Conservation (phyloP, 345 rosid genomes). For the Melastoma malabathricum region DNA sequence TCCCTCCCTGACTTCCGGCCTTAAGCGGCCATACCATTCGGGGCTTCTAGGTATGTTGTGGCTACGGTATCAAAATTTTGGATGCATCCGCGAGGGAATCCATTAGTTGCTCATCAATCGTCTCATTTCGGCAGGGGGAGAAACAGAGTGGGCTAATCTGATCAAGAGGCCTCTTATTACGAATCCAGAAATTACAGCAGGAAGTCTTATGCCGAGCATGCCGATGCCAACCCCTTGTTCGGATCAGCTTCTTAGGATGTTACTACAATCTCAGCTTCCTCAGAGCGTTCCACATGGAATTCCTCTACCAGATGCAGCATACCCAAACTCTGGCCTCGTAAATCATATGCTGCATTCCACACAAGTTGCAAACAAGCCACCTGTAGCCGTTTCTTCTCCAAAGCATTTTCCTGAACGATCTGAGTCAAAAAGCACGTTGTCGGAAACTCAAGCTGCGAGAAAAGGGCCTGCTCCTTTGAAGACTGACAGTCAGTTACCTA, state of each 20-base stretch:
- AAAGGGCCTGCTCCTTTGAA: constrained; percentile 17
- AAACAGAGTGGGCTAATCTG: constrained; percentile 75
- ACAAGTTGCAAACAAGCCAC: constrained; percentile 3
- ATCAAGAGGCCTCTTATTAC: constrained; percentile 62
- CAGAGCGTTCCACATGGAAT: constrained; percentile 14
- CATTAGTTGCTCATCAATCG: neutral
- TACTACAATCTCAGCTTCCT: constrained; percentile 49
- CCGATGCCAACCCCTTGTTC: constrained; percentile 33
- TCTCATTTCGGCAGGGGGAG: constrained; percentile 35
- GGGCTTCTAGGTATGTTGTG: constrained; percentile 45
- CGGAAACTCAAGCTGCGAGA: constrained; percentile 25
- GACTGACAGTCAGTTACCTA: constrained; percentile 22
- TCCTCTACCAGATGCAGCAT: constrained; percentile 15
- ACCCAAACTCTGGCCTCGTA: constrained; percentile 21
- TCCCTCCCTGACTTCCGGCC: constrained; percentile 89
- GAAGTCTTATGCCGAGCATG: constrained; percentile 35
- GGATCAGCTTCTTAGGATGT: constrained; percentile 57
- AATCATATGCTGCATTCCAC: constrained; percentile 32
- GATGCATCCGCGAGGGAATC: too few relatives aligned
- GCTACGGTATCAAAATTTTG: too few relatives aligned
- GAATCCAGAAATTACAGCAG: constrained; percentile 40
- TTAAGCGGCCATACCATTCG: constrained; percentile 64
- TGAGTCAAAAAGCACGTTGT: constrained; percentile 12
- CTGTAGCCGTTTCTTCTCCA: constrained; percentile 12
- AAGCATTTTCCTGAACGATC: constrained; percentile 17